Evolutionary conservation across 2,329 filamentous ascomycete genomes (phyloP), one percentile per base, ranked within the genome.

Genomic region (Aspergillus sp.): DNA sequence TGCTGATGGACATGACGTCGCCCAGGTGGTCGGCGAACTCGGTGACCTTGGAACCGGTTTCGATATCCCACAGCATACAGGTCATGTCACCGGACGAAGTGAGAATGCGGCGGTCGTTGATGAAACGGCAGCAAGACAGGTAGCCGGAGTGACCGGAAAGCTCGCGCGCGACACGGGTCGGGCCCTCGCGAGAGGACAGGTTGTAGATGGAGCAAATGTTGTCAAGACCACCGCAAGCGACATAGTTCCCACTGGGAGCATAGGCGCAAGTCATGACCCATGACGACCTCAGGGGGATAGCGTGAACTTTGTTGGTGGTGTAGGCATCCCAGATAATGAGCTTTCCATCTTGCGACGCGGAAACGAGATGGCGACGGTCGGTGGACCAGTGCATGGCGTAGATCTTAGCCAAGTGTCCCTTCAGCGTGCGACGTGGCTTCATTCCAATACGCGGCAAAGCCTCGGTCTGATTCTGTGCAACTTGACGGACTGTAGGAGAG

Each of bases 181-280:
- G 93, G n/a, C 91, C 93, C 70, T 98, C 93, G 61, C 91, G 82
- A 55, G 93, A 89, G 55, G 94, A 96, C 52, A 98, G 81, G 71
- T 97, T 98, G 78, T 98, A 98, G 68, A 98, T 96, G 61, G 91
- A 97, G 79, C 93, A 97, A 66, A 98, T 97, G 73, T 98, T 98
- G 74, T 98, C 93, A 54, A 97, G 81, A 76, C 93, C 93, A 79
- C 93, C 93, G 67, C 93, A 98, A 47, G 93, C 93, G 49, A 98
- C 93, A 67, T 91, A 98, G 75, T 98, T 98, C 47, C 93, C 93
- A 65, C 89, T 95, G 8, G 93, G 93, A 51, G 93, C 91, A 70
- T 98, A 98, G 65, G 93, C 93, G 79, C 93, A 98, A 56, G 93
- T 98, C 93, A 98, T 98, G 72, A 98, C 93, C 93, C 93, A 98